A percentile compares a stretch with the other conserved stretches of the same genome.
Conservation (phyloP, 2,329 filamentous ascomycete species). For the Rhytidhysteron rufulum region DNA sequence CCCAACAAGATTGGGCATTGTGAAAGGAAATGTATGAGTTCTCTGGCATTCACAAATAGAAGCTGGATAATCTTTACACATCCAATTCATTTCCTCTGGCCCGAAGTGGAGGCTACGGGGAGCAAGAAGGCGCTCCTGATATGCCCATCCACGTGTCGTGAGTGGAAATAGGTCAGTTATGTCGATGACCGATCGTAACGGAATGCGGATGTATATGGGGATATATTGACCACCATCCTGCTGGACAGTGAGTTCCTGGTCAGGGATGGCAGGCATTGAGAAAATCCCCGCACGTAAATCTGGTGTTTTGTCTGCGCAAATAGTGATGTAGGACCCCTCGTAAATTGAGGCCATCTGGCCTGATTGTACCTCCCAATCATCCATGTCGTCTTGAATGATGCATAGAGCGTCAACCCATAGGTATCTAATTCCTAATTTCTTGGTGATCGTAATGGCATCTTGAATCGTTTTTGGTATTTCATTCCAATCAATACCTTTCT, state of each 20-base stretch:
- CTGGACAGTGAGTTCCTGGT: neutral
- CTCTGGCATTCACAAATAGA: constrained; percentile 1
- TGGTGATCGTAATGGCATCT: no score
- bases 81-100: constrained; percentile 1
- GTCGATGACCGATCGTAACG: neutral
- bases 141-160: constrained; percentile 4
- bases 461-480: no score
- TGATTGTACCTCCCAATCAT: constrained; percentile 3
- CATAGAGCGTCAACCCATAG: neutral
- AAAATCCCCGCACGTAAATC: constrained; percentile 2
- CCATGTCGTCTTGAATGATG: neutral
- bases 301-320: constrained; percentile 1
- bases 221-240: neutral
- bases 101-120: constrained; percentile 5
- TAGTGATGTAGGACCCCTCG: constrained; percentile 4
- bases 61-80: no score
- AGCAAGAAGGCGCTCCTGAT: constrained; percentile 4
- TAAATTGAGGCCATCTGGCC: constrained; percentile 4
- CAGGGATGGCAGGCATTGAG: neutral
- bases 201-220: neutral
- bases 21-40: constrained; percentile 1
- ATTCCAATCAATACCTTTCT: no score
- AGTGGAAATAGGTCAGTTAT: neutral
- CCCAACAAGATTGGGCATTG: neutral
- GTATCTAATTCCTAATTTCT: no score